phyloP scores from a whole-genome alignment of 768 basidiomycete genomes.

The Leccinum longicurvipes region DNA sequence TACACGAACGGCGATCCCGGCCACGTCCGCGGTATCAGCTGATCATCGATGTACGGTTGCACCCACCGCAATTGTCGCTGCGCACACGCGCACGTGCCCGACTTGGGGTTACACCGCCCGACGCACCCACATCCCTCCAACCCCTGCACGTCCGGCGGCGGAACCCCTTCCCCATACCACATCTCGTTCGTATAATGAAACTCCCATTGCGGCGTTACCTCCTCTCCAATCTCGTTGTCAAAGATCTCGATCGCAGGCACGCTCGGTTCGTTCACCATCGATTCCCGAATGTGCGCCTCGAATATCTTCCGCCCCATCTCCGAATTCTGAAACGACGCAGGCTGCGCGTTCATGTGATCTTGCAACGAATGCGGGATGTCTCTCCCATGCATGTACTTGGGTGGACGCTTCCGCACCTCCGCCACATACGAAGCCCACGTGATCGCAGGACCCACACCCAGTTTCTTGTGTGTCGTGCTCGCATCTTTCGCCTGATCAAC shows the following conservation, averaged over 20 bases:
- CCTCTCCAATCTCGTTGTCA: conserved; percentile 63
- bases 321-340: conserved; percentile 37
- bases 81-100: conserved; percentile 70
- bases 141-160: conserved; percentile 54
- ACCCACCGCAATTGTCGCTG: conserved; percentile 47
- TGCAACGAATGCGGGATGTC: conserved; percentile 64
- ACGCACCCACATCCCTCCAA: conserved; percentile 71
- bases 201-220: conserved; percentile 77
- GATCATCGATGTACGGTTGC: conserved; percentile 16
- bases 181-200: conserved; percentile 85
- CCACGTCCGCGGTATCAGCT: conserved; percentile 29
- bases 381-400: conserved; percentile 33
- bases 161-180: conserved; percentile 69
- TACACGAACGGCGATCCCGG: conserved; percentile 63
- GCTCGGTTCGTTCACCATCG: conserved; percentile 60
- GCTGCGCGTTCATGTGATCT: conserved; percentile 60
- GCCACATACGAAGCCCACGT: conserved; percentile 24
- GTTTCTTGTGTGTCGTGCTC: not conserved
- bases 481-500: not conserved
- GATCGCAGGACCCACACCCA: conserved; percentile 11
- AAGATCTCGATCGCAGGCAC: conserved; percentile 64
- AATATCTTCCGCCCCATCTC: conserved; percentile 53
- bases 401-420: conserved; percentile 13
- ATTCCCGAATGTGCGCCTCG: conserved; percentile 61
- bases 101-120: conserved; percentile 72